A percentile compares a stretch with the other conserved stretches of the same genome.
Evolutionary conservation across 2,329 filamentous ascomycete genomes (phyloP).

Genomic region (Pochonia chlamydosporia): DNA sequence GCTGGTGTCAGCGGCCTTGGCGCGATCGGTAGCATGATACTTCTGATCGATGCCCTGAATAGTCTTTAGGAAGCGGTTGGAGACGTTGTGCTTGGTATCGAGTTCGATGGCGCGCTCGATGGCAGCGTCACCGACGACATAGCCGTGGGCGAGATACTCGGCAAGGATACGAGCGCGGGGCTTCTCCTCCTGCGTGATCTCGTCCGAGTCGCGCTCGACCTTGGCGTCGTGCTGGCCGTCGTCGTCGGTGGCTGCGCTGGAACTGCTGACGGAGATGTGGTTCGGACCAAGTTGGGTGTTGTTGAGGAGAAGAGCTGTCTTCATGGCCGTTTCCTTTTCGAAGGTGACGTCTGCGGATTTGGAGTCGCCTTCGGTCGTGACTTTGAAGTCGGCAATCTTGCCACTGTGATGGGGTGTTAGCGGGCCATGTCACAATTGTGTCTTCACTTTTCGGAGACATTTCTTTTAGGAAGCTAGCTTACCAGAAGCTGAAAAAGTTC

Average conservation of each 20-base stretch:
- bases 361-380: constrained; percentile 61
- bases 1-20: constrained; percentile 74
- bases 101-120: constrained; percentile 81
- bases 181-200: constrained; percentile 94
- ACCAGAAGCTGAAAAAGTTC: constrained; percentile 98
- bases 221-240: constrained; percentile 50
- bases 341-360: constrained; percentile 92
- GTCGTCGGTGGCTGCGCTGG: constrained; percentile 59
- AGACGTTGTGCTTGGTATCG: constrained; percentile 85
- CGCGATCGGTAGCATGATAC: constrained; percentile 83
- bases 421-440: background rate
- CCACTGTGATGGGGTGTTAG: constrained; percentile 49
- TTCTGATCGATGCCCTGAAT: constrained; percentile 75
- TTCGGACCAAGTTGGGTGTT: constrained; percentile 90
- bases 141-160: constrained; percentile 95
- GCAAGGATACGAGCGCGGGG: constrained; percentile 88
- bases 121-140: constrained; percentile 68
- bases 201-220: constrained; percentile 53
- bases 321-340: constrained; percentile 93
- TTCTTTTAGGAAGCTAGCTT: too few relatives aligned
- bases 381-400: constrained; percentile 80
- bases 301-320: constrained; percentile 93
- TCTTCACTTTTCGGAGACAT: too few relatives aligned
- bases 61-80: constrained; percentile 69
- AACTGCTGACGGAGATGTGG: constrained; percentile 69